Evolutionary conservation across 257 asterid genomes (phyloP).

Genomic region (Solanum ossicruentum): DNA sequence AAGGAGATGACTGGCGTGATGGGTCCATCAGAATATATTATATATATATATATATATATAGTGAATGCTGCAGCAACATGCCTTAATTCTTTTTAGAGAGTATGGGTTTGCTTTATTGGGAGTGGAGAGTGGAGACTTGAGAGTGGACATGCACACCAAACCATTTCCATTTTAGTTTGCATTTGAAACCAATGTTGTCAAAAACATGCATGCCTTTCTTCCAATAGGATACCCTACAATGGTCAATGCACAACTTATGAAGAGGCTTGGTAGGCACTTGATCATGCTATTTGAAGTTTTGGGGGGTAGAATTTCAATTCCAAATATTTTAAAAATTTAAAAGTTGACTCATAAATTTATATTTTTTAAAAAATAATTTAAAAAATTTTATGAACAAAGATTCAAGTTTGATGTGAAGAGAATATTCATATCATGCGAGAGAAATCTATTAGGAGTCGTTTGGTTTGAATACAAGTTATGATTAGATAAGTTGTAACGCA

Average conservation of each 20-base stretch:
- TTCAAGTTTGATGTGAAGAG: no score
- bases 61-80: neutral
- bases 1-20: neutral
- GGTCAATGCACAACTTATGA: neutral
- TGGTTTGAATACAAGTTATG: no score
- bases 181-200: neutral
- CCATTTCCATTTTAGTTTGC: no score
- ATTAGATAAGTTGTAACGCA: no score
- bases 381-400: no score
- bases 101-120: neutral
- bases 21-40: neutral
- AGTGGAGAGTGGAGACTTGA: neutral
- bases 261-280: neutral
- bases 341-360: neutral
- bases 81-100: neutral
- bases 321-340: neutral
- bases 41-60: neutral
- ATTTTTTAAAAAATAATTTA: neutral
- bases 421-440: no score
- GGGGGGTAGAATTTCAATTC: neutral
- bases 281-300: neutral
- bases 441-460: no score
- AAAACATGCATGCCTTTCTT: neutral
- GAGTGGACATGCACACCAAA: neutral
- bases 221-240: neutral